Conservation (phyloP, 2,329 filamentous ascomycete genomes). For the Aspergillus novoparasiticus region DNA sequence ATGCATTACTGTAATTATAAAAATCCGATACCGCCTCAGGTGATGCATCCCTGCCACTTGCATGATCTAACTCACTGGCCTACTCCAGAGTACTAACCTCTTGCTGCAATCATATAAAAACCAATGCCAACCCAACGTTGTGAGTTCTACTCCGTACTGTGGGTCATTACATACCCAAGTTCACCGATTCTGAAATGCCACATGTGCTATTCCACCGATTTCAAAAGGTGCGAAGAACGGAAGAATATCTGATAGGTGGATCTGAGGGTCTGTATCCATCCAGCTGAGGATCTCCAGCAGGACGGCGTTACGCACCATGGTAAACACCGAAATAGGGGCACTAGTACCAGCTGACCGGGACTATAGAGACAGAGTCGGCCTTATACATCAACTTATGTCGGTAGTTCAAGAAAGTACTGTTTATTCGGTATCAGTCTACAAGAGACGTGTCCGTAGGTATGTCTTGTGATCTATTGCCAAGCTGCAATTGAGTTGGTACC, state of each 20-base stretch:
- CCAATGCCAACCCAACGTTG: not conserved
- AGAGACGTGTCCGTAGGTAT: not conserved
- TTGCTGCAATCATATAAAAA: not conserved
- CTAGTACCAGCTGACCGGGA: not conserved
- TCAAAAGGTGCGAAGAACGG: constrained; percentile 1
- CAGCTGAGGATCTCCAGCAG: not conserved
- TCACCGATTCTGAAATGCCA: constrained; percentile 9
- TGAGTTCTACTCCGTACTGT: not conserved
- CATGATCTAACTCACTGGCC: not conserved
- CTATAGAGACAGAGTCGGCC: not conserved
- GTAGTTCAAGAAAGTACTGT: not conserved
- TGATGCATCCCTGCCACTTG: not conserved
- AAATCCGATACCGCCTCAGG: not conserved
- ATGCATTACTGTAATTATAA: not conserved
- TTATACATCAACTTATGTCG: not conserved
- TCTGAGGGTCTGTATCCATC: not conserved
- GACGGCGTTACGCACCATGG: not conserved
- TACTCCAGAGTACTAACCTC: not conserved
- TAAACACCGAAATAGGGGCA: not conserved
- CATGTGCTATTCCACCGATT: constrained; percentile 10
- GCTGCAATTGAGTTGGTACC: constrained; percentile 13
- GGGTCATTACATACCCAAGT: constrained; percentile 1
- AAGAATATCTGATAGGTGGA: constrained; percentile 11
- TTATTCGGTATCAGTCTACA: not conserved
- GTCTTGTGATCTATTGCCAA: constrained; percentile 18